Conservation (phyloP, 768 basidiomycete genomes). For the Exidia glandulosa region DNA sequence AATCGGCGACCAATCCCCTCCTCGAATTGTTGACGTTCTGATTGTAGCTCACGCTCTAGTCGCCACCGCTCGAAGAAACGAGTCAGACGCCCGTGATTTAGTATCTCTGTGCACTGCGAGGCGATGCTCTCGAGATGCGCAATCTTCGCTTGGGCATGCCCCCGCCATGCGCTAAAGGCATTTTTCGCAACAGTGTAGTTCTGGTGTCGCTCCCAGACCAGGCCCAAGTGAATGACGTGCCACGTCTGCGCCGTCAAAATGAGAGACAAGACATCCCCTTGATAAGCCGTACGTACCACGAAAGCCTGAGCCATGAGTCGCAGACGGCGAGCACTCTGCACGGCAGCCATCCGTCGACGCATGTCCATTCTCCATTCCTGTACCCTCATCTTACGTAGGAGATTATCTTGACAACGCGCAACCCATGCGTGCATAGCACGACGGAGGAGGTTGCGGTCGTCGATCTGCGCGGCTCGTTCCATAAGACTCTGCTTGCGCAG, state of each 20-base stretch:
- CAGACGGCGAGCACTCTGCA: background rate
- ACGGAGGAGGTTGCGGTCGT: background rate
- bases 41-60: slow-evolving; percentile 29
- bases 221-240: background rate
- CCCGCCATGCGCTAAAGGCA: background rate
- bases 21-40: slow-evolving; percentile 13
- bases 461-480: background rate
- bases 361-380: slow-evolving; percentile 1
- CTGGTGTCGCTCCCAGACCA: background rate
- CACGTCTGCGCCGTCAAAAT: background rate
- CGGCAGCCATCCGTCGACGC: background rate
- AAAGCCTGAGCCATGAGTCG: background rate
- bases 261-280: background rate
- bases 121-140: slow-evolving; percentile 38
- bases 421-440: background rate
- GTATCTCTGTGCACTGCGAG: slow-evolving; percentile 32
- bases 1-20: slow-evolving; percentile 26
- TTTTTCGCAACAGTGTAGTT: background rate
- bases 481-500: slow-evolving; percentile 24
- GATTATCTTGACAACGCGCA: background rate
- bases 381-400: background rate
- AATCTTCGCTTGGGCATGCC: slow-evolving; percentile 8
- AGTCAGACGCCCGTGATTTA: slow-evolving; percentile 26
- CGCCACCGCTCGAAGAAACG: slow-evolving; percentile 52
- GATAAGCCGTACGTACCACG: background rate